Conservation (phyloP, 2,329 filamentous ascomycete species). For the Scedosporium boydii region DNA sequence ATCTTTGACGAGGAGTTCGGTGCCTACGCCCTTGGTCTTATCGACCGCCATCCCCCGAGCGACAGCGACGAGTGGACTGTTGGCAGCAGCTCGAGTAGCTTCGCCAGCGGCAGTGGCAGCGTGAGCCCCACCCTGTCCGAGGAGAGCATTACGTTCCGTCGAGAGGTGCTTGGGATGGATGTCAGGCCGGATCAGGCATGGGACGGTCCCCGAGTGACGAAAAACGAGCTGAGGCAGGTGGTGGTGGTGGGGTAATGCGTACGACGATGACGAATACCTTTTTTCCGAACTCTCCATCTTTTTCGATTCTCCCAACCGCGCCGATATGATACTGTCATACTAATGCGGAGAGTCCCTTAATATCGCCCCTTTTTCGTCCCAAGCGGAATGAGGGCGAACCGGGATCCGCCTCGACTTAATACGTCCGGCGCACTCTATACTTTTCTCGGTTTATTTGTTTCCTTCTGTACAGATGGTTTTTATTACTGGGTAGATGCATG, state of each 20-base stretch:
- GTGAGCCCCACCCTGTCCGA: conserved; percentile 40
- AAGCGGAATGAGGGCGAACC: background rate
- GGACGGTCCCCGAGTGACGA: conserved; percentile 26
- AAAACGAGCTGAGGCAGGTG: conserved; percentile 36
- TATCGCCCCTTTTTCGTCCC: background rate
- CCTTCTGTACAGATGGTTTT: background rate
- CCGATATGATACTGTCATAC: background rate
- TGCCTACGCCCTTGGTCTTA: conserved; percentile 34
- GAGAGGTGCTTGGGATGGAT: conserved; percentile 17
- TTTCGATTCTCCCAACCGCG: background rate
- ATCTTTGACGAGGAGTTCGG: conserved; percentile 36
- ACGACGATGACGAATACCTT: background rate
- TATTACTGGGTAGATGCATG: background rate
- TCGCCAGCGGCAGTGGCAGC: conserved; percentile 37
- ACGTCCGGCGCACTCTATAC: background rate
- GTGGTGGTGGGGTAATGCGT: conserved; percentile 27
- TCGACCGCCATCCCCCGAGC: conserved; percentile 30
- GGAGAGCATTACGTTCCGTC: conserved; percentile 22
- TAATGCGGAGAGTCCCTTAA: background rate
- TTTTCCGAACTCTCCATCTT: background rate
- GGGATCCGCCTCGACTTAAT: background rate
- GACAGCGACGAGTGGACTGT: conserved; percentile 87
- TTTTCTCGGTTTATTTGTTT: background rate
- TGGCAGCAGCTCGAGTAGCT: conserved; percentile 69
- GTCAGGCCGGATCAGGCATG: conserved; percentile 28